Base-by-base conservation (phyloP, 352 stramenopile species). In the Globisporangium uncinulatum region DNA sequence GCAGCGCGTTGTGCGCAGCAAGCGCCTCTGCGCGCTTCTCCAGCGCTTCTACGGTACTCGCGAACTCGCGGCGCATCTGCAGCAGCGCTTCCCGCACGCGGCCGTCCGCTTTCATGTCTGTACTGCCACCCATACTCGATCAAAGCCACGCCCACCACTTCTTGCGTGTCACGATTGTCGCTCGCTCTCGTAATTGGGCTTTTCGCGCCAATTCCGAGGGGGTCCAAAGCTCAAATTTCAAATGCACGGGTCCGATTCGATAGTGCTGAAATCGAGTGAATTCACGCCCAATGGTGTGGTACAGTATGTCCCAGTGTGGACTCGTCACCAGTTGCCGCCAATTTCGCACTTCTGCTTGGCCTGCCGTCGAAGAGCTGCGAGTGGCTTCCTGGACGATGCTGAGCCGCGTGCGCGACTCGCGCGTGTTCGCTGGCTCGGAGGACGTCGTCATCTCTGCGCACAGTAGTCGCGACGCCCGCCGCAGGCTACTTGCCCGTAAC, bases 51-150 rank as follows among this genome's bases (percentile, higher is more conserved):
- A 84, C 71, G 0, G 79, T 73, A 43, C 73, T 73, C 49, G 61
- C 29, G 44, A 86, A 89, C 60, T 89, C 80, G 65, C 54, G 64
- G 73, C 86, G 78, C 63, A 91, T 75, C 64, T 83, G 72, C 55
- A 63, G 51, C 59, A 87, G 29, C 46, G 86, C 47, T 11, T 76
- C 68, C 29, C 76, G 74, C 66, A 87, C 84, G 53, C 76, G 64
- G 31, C 65, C 64, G 29, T 73, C 59, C 50, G 24, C 32, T 5
- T 15, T 6, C 21, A 51, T 37, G 14, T 11, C 46, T 3, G 46
- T 13, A 39, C 34, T 39, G 34, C 34, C 34, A 6, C 34, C 34
- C 34, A 39, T 39, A 13, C 6, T 2, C 39, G 39, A 29, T 29
- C 24, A 1, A 29, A 29, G 24, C 24, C 24, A 29, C 24, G 24